A percentile compares a stretch with the other conserved stretches of the same genome.
These are phyloP conservation scores for Lasiodiplodia sp. DNA, from an alignment of 2,329 filamentous ascomycete species.

Conservation along the genomic window DNA sequence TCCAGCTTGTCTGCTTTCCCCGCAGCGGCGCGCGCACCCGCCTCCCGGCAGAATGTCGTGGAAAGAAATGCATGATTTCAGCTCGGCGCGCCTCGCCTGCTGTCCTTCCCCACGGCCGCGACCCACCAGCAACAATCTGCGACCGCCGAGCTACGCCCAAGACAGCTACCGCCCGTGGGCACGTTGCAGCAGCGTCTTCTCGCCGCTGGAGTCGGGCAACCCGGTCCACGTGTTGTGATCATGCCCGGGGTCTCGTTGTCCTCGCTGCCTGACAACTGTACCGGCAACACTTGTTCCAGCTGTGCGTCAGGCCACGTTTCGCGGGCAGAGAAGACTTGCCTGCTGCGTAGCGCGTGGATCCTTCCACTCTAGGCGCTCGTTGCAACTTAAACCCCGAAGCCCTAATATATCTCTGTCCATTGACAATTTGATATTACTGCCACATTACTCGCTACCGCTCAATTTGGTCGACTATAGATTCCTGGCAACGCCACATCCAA, in stretches of 20 bases:
- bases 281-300: background rate
- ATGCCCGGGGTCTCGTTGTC: background rate
- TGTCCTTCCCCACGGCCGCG: slow-evolving; percentile 13
- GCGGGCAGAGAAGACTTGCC: background rate
- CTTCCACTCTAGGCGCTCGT: slow-evolving; percentile 6
- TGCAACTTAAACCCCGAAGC: background rate
- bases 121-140: slow-evolving; percentile 8
- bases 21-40: background rate
- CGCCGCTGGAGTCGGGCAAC: background rate
- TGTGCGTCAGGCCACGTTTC: slow-evolving; percentile 10
- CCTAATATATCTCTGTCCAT: background rate
- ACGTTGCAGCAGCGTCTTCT: background rate
- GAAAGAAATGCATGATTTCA: slow-evolving; percentile 1
- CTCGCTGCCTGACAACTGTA: background rate
- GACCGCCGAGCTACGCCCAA: slow-evolving; percentile 7
- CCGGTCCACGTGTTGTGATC: slow-evolving; percentile 15
- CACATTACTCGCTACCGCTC: background rate
- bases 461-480: background rate
- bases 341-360: background rate
- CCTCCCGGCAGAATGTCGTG: slow-evolving; percentile 9
- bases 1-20: background rate
- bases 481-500: background rate
- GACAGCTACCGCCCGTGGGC: slow-evolving; percentile 10
- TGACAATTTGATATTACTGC: slow-evolving; percentile 1
- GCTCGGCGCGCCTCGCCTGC: slow-evolving; percentile 6